phyloP scores from a whole-genome alignment of 805 yeast species.

The Pichia nakasei region DNA sequence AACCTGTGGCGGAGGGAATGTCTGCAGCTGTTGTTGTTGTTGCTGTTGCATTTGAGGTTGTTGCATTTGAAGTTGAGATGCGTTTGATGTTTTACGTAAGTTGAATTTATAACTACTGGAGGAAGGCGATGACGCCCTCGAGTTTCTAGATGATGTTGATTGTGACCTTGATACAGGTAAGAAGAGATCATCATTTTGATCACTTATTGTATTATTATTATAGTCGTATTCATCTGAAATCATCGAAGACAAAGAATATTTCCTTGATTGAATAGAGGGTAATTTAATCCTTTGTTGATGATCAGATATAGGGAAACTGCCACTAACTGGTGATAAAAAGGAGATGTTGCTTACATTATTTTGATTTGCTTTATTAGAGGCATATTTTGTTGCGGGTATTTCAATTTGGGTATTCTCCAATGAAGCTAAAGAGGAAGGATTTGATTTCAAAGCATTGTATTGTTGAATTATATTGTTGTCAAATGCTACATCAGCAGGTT shows the following conservation, averaged over 20 bases:
- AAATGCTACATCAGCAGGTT: conserved; percentile 51
- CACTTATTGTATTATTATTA: not conserved
- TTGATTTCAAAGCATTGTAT: conserved; percentile 26
- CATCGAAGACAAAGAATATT: conserved; percentile 14
- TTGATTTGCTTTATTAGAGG: conserved; percentile 1
- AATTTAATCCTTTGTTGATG: conserved; percentile 7
- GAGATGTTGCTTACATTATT: conserved; percentile 2
- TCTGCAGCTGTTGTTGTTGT: not conserved
- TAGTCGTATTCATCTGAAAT: conserved; percentile 10
- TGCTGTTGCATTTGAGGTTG: not conserved
- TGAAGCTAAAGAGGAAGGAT: conserved; percentile 17
- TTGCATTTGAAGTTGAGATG: not conserved
- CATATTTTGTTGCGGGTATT: conserved; percentile 4
- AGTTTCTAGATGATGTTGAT: conserved; percentile 7
- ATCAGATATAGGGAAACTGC: conserved; percentile 3
- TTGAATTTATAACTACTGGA: not conserved
- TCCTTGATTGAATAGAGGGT: conserved; percentile 16
- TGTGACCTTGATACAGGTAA: not conserved
- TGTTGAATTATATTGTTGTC: conserved; percentile 42
- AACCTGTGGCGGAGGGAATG: not conserved
- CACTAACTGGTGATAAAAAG: conserved; percentile 1
- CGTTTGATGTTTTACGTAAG: not conserved
- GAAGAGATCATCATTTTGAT: not conserved
- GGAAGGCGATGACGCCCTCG: conserved; percentile 12
- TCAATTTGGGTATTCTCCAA: not conserved